Percentiles rank a stretch among this genome's conserved stretches.
These are phyloP conservation scores for Gamsiella multidivaricata DNA, from an alignment of 192 early-diverging fungal species.

Conservation along the genomic window DNA sequence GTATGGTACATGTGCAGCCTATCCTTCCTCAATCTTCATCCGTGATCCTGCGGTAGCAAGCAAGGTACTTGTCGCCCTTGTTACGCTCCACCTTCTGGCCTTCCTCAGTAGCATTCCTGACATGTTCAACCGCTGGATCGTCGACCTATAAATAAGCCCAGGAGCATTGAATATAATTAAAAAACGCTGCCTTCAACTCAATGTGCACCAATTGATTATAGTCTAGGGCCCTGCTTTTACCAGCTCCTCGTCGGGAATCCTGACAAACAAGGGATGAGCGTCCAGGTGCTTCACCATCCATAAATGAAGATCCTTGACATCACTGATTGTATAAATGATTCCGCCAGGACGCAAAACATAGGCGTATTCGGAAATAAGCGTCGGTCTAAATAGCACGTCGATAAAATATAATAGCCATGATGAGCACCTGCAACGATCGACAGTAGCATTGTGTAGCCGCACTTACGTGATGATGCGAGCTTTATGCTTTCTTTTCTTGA, in stretches of 20 bases:
- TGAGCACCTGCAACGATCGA: no score
- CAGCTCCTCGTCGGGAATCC: slow-evolving; percentile 80
- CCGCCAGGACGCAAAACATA: slow-evolving; percentile 90
- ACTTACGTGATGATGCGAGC: slow-evolving; percentile 90
- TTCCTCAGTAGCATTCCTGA: slow-evolving; percentile 94
- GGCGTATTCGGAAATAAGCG: slow-evolving; percentile 95
- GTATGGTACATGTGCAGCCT: neutral
- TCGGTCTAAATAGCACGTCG: slow-evolving; percentile 19
- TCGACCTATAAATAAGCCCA: slow-evolving; percentile 57
- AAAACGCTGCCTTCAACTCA: neutral
- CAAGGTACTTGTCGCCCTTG: slow-evolving; percentile 93
- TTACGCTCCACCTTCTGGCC: slow-evolving; percentile 98
- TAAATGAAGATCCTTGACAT: slow-evolving; percentile 89
- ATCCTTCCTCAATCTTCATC: slow-evolving; percentile 57
- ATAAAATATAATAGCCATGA: no score
- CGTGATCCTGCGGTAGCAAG: slow-evolving; percentile 81
- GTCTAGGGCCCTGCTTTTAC: slow-evolving; percentile 47
- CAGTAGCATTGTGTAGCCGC: neutral
- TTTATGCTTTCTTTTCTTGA: slow-evolving; percentile 99
- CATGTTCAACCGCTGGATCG: slow-evolving; percentile 89
- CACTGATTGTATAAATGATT: slow-evolving; percentile 95
- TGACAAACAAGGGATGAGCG: slow-evolving; percentile 92
- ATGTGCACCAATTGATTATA: neutral
- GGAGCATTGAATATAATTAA: neutral
- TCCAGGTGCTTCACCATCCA: slow-evolving; percentile 98